phyloP scores from a whole-genome alignment of 768 basidiomycete genomes.

The Megacollybia marginata region DNA sequence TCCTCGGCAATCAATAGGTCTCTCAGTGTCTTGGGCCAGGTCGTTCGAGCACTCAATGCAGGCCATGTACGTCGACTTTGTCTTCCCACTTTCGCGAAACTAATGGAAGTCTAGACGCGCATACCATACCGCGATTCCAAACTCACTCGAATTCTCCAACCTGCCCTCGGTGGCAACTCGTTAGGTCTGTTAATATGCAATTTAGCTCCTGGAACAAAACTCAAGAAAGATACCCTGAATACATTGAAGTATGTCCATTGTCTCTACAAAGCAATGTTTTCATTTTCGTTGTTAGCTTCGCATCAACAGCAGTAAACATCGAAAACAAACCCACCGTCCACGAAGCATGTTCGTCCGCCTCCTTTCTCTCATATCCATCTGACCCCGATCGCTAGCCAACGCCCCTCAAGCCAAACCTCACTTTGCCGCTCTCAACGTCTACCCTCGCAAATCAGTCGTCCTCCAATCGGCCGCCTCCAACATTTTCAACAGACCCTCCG shows the following conservation, averaged over 20 bases:
- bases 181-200: constrained; percentile 82
- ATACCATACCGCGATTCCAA: constrained; percentile 90
- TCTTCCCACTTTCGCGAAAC: not conserved
- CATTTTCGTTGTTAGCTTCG: constrained; percentile 42
- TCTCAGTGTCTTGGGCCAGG: constrained; percentile 79
- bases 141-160: constrained; percentile 83
- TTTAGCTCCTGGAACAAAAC: constrained; percentile 74
- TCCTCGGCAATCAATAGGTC: constrained; percentile 88
- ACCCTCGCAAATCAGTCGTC: constrained; percentile 28
- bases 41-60: constrained; percentile 77
- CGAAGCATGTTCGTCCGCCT: constrained; percentile 50
- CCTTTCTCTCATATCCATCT: not conserved
- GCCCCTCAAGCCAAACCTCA: constrained; percentile 52
- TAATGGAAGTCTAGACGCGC: constrained; percentile 41
- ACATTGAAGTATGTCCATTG: constrained; percentile 66
- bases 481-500: not conserved
- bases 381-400: constrained; percentile 34
- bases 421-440: constrained; percentile 51
- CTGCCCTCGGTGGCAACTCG: constrained; percentile 78
- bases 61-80: constrained; percentile 31
- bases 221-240: constrained; percentile 82
- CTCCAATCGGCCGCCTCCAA: constrained; percentile 6
- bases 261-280: not conserved
- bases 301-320: constrained; percentile 76
- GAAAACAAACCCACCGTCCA: constrained; percentile 79